Base-by-base conservation (phyloP, 371 early-diverging fungal genomes). In the Thermomucor indicae-seudaticae region DNA sequence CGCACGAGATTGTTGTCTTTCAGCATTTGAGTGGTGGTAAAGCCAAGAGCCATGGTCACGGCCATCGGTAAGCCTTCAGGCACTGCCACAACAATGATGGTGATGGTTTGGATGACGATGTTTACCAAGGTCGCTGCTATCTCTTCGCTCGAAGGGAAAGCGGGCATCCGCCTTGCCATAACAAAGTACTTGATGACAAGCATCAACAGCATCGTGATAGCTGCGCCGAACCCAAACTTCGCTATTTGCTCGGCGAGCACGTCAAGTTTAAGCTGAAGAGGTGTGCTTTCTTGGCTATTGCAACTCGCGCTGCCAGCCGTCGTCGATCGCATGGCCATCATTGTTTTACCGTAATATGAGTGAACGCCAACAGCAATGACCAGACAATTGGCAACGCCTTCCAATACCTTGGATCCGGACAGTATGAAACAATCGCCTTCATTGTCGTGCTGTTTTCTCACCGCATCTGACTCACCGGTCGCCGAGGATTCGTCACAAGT, bases 21-120 rank as follows among this genome's bases (percentile, higher is more conserved):
- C 40, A 94, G 77, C 96, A 96, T 95, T 64, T 88, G 83, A 19
- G 88, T 88, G 2, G 95, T 93, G 14, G 95, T 95, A 62, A 90
- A 92, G 10, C 93, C 96, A 14, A 98, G 83, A 11, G 97, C 83
- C 51, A 98, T 83, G 11, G 98, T 96, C 20, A 97, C 97, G 11
- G 97, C 96, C 82, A 98, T 89, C 0, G 98, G 98, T 41, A 98
- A 74, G 30, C 98, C 98, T 76, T 98, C 98, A 17, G 98, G 97
- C 6, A 97, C 96, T 29, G 96, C 95, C 14, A 96, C 96, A 7
- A 95, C 98, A 31, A 96, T 87, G 44, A 97, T 86, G 10, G 96
- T 92, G 48, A 91, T 89, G 12, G 87, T 81, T 62, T 91, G 88
- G 49, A 90, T 87, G 39, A 84, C 65, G 50, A 95, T 89, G 38